Percentiles rank a stretch among this genome's conserved stretches.
Conservation (phyloP, 2,329 filamentous ascomycete genomes). For the Fusarium coicis region DNA sequence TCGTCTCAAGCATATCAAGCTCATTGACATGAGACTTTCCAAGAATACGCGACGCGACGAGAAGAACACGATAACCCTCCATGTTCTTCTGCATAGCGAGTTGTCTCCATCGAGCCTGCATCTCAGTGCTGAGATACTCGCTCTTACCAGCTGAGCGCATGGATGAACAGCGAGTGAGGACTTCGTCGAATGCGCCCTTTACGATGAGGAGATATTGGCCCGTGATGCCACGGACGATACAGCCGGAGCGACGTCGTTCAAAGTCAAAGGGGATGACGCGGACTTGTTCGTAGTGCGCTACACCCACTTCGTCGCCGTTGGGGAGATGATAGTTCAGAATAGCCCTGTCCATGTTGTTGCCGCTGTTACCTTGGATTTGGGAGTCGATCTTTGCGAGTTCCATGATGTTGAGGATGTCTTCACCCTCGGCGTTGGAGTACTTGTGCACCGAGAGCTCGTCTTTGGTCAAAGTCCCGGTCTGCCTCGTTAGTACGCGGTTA, state of each 20-base stretch:
- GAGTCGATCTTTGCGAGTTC: conserved; percentile 4
- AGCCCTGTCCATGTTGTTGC: conserved; percentile 9
- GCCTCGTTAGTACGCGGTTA: rapidly evolving
- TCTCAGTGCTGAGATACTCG: not conserved
- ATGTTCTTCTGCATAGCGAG: not conserved
- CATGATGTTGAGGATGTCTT: not conserved
- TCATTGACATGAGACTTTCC: not conserved
- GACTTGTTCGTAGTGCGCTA: not conserved
- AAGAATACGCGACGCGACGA: not conserved
- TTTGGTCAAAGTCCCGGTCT: not conserved
- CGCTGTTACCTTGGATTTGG: not conserved
- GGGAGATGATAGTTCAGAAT: not conserved
- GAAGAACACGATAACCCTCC: not conserved
- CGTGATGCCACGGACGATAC: not conserved
- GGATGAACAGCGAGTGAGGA: not conserved
- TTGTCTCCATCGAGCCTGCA: not conserved
- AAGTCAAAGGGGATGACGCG: not conserved
- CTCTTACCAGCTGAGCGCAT: not conserved
- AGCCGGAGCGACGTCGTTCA: not conserved
- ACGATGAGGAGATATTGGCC: not conserved
- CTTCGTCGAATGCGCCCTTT: not conserved
- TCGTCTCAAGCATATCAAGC: not conserved
- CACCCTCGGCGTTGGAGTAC: not conserved
- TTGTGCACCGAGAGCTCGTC: not conserved
- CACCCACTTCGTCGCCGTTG: not conserved